Base-by-base conservation (phyloP, 1,284 basidiomycete species). In the Ustilago crameri region DNA sequence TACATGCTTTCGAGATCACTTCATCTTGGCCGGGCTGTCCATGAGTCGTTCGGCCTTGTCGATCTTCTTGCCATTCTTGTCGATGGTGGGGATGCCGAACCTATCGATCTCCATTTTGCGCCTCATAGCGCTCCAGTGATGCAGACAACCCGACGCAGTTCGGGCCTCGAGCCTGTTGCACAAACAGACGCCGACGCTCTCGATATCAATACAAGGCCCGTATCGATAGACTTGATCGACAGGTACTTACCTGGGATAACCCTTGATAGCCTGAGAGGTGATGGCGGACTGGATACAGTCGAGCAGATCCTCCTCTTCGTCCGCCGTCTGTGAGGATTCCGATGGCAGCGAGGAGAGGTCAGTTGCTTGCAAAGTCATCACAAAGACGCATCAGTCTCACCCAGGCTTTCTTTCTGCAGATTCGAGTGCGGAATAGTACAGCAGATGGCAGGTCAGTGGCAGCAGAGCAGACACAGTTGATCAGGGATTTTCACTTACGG, bases 61-160 rank as follows among this genome's bases (percentile, higher is more conserved):
- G 24, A 54, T 23, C 47, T 61, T 61, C 41, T 50, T 61, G 27
- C 59, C 59, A 26, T 61, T 61, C 5, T 10, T 0, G n/a, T 61
- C 47, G 42, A 61, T 27, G 15, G 59, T 61, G 14, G 51, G 34
- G 35, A 46, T 42, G 3, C 59, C 59, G 22, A 54, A 22, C 3
- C 53, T 1, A 5, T 14, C 30, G 12, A 40, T 61, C 35, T 61
- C 59, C 7, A 49, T 40, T 30, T 51, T 51, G 0, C 59, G 46
- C 22, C 59, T 51, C 46, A 30, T 45, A 26, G 26, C 20, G 47
- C 23, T n/a, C 59, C 59, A 61, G 37, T 61, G 59, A 2, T 14
- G 7, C 3, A 41, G 2, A 40, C 58, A 61, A 1, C 58, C 58
- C 0, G 2, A 10, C 0, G 18, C 1, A 0, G 30, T 49, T 26